These are phyloP conservation scores for barrel medic (Medicago truncatula) DNA, from an alignment of 306 rosid species.

Conservation along the genomic window DNA sequence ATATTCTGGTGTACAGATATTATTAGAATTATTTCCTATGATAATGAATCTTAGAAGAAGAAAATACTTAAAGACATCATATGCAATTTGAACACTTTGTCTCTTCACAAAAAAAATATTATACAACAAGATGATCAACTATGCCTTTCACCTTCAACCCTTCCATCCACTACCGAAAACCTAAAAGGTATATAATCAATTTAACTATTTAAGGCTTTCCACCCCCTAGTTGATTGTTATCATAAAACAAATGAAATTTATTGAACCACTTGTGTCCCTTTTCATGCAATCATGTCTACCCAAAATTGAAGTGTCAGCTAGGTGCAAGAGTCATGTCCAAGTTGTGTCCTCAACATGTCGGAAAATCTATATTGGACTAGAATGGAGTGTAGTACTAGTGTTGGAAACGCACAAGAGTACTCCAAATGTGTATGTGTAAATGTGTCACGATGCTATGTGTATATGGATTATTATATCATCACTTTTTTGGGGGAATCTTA, in stretches of 20 bases:
- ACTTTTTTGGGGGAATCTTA: neutral
- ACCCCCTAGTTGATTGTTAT: neutral
- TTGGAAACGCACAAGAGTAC: neutral
- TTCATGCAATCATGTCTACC: neutral
- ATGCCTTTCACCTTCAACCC: neutral
- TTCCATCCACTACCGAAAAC: neutral
- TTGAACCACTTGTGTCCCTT: neutral
- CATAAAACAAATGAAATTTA: too few species aligned
- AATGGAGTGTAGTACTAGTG: neutral
- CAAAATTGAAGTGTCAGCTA: neutral
- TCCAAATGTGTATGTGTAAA: conserved; percentile 5
- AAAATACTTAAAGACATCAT: neutral
- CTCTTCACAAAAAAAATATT: neutral
- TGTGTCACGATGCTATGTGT: neutral
- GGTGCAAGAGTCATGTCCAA: neutral
- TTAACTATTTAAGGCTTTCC: too few species aligned
- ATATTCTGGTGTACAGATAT: conserved; percentile 25
- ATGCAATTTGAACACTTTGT: neutral
- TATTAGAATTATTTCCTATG: neutral
- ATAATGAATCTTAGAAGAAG: neutral
- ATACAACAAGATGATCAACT: neutral
- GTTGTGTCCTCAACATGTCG: neutral
- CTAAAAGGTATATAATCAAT: neutral
- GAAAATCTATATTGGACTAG: neutral
- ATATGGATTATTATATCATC: neutral